phyloP scores from a whole-genome alignment of 306 rosid genomes.

The Morella rubra region DNA sequence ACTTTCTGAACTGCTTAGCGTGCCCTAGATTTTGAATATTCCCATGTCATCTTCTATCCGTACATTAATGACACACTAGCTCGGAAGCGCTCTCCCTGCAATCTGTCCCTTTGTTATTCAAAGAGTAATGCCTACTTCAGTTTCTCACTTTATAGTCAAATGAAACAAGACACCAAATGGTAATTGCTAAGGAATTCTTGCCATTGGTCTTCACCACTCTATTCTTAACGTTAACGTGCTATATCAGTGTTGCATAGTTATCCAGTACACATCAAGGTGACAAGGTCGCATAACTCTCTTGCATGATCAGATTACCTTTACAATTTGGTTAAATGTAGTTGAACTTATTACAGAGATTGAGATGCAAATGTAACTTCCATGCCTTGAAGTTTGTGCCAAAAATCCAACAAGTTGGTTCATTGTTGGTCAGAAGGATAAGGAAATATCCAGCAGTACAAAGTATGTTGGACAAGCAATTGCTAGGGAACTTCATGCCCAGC shows the following conservation, averaged over 20 bases:
- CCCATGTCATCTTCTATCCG: not conserved
- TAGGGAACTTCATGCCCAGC: conserved; percentile 63
- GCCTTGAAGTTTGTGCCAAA: conserved; percentile 72
- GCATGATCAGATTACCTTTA: not conserved
- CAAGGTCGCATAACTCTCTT: not conserved
- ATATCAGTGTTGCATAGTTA: not conserved
- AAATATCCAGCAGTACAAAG: conserved; percentile 47
- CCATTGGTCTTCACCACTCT: not conserved
- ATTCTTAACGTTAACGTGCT: not conserved
- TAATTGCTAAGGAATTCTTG: no score
- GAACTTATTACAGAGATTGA: conserved; percentile 57
- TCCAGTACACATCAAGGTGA: not conserved
- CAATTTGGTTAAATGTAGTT: conserved; percentile 10
- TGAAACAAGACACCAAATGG: no score
- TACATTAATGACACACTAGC: not conserved
- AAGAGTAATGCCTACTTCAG: no score
- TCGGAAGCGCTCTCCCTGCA: not conserved
- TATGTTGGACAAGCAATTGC: conserved; percentile 64
- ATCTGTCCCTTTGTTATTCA: not conserved
- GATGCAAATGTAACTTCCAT: conserved; percentile 98
- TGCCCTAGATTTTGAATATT: not conserved
- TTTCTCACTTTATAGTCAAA: no score
- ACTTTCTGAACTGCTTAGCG: not conserved
- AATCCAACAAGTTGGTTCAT: conserved; percentile 72
- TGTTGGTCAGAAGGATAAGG: conserved; percentile 73